Conservation (phyloP, 108 stramenopile genomes). For the Skeletonema menzelii region DNA sequence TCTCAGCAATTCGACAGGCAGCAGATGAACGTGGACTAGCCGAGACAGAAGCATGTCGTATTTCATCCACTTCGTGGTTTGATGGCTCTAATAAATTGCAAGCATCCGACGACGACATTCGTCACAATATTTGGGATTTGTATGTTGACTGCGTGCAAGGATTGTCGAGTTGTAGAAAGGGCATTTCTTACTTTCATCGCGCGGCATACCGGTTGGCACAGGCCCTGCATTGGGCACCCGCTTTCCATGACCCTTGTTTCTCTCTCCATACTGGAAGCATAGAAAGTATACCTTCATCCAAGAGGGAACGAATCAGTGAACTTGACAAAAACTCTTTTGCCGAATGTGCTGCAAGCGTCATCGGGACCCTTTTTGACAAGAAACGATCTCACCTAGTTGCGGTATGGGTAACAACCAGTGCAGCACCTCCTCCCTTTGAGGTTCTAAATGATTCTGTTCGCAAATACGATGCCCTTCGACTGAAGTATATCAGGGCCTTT, state of each 20-base stretch:
- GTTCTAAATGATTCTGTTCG: constrained; percentile 70
- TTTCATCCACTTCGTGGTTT: constrained; percentile 57
- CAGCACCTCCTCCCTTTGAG: constrained; percentile 72
- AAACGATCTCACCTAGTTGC: constrained; percentile 70
- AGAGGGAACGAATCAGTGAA: constrained; percentile 51
- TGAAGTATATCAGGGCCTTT: constrained; percentile 78
- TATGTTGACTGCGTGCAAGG: constrained; percentile 67
- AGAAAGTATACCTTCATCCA: constrained; percentile 48
- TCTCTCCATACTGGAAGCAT: constrained; percentile 38
- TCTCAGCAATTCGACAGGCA: constrained; percentile 51
- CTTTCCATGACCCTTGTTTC: constrained; percentile 57
- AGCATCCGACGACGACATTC: constrained; percentile 8
- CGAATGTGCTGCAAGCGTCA: constrained; percentile 59
- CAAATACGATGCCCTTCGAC: constrained; percentile 81
- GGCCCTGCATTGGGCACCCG: constrained; percentile 81
- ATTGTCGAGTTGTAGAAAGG: constrained; percentile 61
- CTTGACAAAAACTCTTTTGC: constrained; percentile 47
- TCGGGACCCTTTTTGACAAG: constrained; percentile 75
- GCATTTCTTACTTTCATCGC: constrained; percentile 77
- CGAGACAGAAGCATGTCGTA: constrained; percentile 67
- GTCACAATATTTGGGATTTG: constrained; percentile 66
- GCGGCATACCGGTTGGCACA: constrained; percentile 81
- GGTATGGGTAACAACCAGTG: constrained; percentile 84
- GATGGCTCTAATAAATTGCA: constrained; percentile 16
- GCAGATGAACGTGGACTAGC: constrained; percentile 48